phyloP scores from a whole-genome alignment of 2,329 filamentous ascomycete species.

The Orbilia ellipsospora region DNA sequence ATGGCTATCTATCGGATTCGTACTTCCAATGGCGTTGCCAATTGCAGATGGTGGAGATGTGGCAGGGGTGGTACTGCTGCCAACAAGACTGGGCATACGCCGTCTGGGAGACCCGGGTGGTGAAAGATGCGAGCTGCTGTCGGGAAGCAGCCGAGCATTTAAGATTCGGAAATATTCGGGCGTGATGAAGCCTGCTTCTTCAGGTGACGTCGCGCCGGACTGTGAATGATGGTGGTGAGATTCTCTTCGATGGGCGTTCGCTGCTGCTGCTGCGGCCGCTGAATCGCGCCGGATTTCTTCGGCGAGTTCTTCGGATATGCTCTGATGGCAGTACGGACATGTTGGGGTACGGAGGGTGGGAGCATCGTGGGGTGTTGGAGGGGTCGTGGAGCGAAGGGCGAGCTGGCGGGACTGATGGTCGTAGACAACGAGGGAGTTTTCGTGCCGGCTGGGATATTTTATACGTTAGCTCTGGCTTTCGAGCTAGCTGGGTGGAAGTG shows the following conservation, averaged over 20 bases:
- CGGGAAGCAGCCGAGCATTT: conserved; percentile 65
- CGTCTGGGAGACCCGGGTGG: conserved; percentile 49
- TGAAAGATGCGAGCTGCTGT: conserved; percentile 39
- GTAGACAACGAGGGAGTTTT: conserved; percentile 90
- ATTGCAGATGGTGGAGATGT: neutral
- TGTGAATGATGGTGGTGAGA: conserved; percentile 54
- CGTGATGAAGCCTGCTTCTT: conserved; percentile 78
- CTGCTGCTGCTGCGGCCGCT: conserved; percentile 32
- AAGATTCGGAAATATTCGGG: conserved; percentile 97
- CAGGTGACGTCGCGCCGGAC: conserved; percentile 60
- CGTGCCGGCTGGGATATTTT: conserved; percentile 76
- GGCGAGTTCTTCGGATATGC: conserved; percentile 65
- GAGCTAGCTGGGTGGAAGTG: conserved; percentile 3
- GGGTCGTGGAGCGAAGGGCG: conserved; percentile 75
- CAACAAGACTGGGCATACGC: conserved; percentile 64
- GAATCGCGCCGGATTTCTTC: conserved; percentile 59
- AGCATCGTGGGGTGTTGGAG: conserved; percentile 60
- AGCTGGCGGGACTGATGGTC: conserved; percentile 86
- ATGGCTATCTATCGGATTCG: conserved; percentile 62
- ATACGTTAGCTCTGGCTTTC: conserved; percentile 1
- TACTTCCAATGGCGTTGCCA: neutral
- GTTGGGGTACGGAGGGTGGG: conserved; percentile 71
- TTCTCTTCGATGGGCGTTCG: conserved; percentile 54
- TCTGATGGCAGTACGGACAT: conserved; percentile 88
- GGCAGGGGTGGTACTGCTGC: conserved; percentile 51